These are phyloP conservation scores for Yamadazyma sp. DNA, from an alignment of 1,139 yeast genomes.

Conservation along the genomic window DNA sequence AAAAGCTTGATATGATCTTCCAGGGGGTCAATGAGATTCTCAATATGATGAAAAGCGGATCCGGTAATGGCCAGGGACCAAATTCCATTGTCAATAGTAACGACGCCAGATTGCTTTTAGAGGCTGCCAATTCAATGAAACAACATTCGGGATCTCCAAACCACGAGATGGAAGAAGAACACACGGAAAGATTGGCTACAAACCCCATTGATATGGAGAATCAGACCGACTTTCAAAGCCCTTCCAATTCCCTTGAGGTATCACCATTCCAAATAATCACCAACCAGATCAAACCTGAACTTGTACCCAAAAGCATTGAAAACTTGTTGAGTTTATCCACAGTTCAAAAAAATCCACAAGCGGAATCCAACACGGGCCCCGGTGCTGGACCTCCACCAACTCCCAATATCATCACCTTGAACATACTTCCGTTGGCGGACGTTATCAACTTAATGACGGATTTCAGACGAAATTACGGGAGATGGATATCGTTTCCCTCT, in stretches of 20 bases:
- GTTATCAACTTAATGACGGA: conserved; percentile 52
- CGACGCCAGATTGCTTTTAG: conserved; percentile 28
- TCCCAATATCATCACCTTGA: conserved; percentile 32
- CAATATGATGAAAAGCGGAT: conserved; percentile 18
- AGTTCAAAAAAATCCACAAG: too few relatives aligned
- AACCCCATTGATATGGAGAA: conserved; percentile 19
- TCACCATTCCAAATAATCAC: conserved; percentile 53
- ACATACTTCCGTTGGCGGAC: conserved; percentile 51
- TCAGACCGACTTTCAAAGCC: conserved; percentile 36
- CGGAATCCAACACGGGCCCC: too few relatives aligned
- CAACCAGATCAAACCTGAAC: conserved; percentile 26
- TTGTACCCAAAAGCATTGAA: conserved; percentile 44
- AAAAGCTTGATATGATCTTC: conserved; percentile 29
- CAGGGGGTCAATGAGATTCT: conserved; percentile 35
- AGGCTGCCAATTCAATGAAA: conserved; percentile 29
- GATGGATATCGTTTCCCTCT: conserved; percentile 77
- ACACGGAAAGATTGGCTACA: conserved; percentile 11
- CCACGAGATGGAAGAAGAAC: conserved; percentile 5
- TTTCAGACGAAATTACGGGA: conserved; percentile 67
- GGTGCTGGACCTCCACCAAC: neutral
- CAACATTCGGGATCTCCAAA: conserved; percentile 6
- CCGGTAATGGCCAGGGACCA: neutral
- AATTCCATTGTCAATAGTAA: conserved; percentile 12
- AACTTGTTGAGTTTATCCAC: conserved; percentile 34
- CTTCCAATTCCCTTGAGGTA: conserved; percentile 40